These are phyloP conservation scores for Fusarium paranaense DNA, from an alignment of 2,329 filamentous ascomycete genomes.

Conservation along the genomic window DNA sequence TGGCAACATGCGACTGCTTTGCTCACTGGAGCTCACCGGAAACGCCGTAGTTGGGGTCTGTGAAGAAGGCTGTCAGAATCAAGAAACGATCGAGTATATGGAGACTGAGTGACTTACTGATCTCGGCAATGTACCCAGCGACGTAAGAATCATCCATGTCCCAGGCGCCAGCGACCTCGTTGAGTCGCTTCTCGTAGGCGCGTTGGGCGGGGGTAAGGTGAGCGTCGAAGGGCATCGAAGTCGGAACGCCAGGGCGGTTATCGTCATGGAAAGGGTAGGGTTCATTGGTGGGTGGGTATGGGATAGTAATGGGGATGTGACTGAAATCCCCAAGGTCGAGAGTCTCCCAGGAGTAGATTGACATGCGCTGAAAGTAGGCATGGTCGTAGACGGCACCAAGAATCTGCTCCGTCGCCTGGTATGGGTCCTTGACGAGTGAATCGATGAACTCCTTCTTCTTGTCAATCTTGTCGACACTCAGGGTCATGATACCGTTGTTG, in stretches of 20 bases:
- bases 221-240: background rate
- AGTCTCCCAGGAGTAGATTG: slow-evolving; percentile 12
- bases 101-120: background rate
- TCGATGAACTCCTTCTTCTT: slow-evolving; percentile 39
- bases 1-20: background rate
- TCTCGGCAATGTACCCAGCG: background rate
- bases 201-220: background rate
- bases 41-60: background rate
- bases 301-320: slow-evolving; percentile 5
- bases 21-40: background rate
- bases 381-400: slow-evolving; percentile 29
- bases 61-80: background rate
- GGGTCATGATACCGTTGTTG: slow-evolving; percentile 41
- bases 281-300: background rate
- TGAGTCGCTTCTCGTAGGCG: background rate
- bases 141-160: background rate
- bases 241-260: background rate
- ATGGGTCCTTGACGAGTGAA: slow-evolving; percentile 24
- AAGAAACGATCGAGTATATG: background rate
- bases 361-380: background rate
- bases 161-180: background rate
- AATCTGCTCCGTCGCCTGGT: slow-evolving; percentile 36
- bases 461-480: slow-evolving; percentile 1
- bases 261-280: slow-evolving; percentile 6
- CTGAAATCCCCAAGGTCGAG: background rate